Base-by-base conservation (phyloP, 1,284 basidiomycete species). In the Phellopilus nigrolimitatus region DNA sequence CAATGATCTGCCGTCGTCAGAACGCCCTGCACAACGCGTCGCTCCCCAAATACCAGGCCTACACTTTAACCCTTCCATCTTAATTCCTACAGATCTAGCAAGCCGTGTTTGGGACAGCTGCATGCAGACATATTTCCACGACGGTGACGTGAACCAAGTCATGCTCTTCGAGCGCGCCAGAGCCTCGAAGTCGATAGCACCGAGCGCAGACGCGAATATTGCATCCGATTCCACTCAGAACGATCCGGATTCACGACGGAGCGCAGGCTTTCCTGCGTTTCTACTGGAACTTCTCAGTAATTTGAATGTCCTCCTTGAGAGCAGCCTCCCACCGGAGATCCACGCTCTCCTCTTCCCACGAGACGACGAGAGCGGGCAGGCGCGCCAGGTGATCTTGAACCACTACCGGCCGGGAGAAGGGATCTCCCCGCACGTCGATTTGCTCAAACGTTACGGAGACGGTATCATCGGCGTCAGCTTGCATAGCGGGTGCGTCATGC, bases 381-480 rank as follows among this genome's bases (percentile, higher is more conserved):
- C 84, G 0, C 74, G 88, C 27, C 89, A 92, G 62, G 85, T 80
- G 1, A 92, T 92, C 51, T 59, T 92, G 47, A 92, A 92, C 62
- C 68, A 88, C 3, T 92, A 92, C 61, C 68, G 70, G 43, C 85
- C 86, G 0, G 88, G 88, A 1, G 83, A 91, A 62, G 89, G 90
- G 8, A 91, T 92, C 56, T 71, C 79, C 1, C 75, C 87, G 0
- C 89, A 91, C 59, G 78, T 91, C 39, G 90, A 92, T 62, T 70
- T 92, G 31, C 71, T 88, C 6, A 70, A 73, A 37, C 77, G 90
- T 15, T 92, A 84, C 60, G 86, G 77, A 10, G 88, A 91, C 61
- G 88, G 86, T 2, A 91, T 92, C 56, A 74, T 91, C 30, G 87
- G 86, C 9, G 75, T 91, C 52, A 89, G 84, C 60, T 68, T 92